Evolutionary conservation across 768 basidiomycete genomes (phyloP).

Genomic region (Boletus fagicola): DNA sequence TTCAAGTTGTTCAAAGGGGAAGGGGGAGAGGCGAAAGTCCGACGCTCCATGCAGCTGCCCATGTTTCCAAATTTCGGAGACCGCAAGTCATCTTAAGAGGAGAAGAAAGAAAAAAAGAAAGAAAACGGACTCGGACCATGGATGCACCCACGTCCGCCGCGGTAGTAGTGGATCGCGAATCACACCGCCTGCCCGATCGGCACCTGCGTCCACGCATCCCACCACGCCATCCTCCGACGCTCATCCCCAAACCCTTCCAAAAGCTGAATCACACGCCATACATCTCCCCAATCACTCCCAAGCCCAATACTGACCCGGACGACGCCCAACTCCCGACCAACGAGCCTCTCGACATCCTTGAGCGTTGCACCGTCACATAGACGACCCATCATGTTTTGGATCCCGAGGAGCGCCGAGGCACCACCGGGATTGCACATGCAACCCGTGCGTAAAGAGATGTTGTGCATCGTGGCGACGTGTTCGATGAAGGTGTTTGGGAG

Average conservation of each 20-base stretch:
- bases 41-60: not conserved
- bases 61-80: not conserved
- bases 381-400: slow-evolving; percentile 60
- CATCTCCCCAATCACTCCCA: slow-evolving; percentile 75
- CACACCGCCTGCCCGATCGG: slow-evolving; percentile 37
- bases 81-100: too few species aligned
- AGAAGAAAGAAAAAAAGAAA: not conserved
- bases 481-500: slow-evolving; percentile 74
- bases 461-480: slow-evolving; percentile 57
- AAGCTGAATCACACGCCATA: slow-evolving; percentile 55
- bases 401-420: slow-evolving; percentile 67
- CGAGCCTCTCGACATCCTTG: slow-evolving; percentile 55
- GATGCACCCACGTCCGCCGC: too few species aligned
- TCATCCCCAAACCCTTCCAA: slow-evolving; percentile 45
- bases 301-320: slow-evolving; percentile 77
- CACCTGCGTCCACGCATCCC: slow-evolving; percentile 39
- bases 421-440: slow-evolving; percentile 90
- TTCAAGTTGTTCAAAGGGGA: not conserved
- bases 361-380: slow-evolving; percentile 61
- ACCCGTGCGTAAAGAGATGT: slow-evolving; percentile 76
- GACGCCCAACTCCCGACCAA: slow-evolving; percentile 71
- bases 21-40: too few species aligned
- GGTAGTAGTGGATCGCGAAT: not conserved
- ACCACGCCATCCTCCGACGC: slow-evolving; percentile 36
- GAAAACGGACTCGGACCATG: not conserved